These are phyloP conservation scores for Auricularia cornea DNA, from an alignment of 768 basidiomycete species.

Conservation along the genomic window DNA sequence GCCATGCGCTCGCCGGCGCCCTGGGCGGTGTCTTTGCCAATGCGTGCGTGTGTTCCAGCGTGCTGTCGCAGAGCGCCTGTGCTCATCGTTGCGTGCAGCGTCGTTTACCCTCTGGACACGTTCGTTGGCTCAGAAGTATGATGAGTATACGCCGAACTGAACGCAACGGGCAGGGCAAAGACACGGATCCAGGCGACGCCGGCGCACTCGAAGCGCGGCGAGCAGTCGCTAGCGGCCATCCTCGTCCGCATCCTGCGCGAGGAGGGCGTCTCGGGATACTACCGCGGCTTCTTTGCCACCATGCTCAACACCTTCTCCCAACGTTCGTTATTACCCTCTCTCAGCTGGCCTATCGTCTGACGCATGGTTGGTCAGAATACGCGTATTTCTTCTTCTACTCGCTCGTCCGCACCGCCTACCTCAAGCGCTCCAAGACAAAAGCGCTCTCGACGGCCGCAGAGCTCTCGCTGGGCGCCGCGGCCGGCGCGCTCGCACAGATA, in stretches of 20 bases:
- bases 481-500: conserved; percentile 91
- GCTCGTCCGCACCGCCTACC: conserved; percentile 75
- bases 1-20: conserved; percentile 85
- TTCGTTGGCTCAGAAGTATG: conserved; percentile 31
- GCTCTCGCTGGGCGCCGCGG: conserved; percentile 79
- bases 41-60: conserved; percentile 61
- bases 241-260: conserved; percentile 63
- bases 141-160: not conserved
- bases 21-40: conserved; percentile 89
- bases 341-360: conserved; percentile 7
- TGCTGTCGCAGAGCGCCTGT: not conserved
- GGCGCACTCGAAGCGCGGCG: conserved; percentile 40
- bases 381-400: conserved; percentile 99
- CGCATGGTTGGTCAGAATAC: conserved; percentile 53
- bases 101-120: conserved; percentile 95
- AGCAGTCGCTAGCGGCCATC: conserved; percentile 50
- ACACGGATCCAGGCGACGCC: conserved; percentile 86
- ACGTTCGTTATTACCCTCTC: no score
- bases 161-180: conserved; percentile 55
- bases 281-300: conserved; percentile 88
- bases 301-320: conserved; percentile 98
- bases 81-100: conserved; percentile 33
- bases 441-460: conserved; percentile 70
- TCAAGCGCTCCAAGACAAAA: conserved; percentile 56
- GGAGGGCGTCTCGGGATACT: conserved; percentile 78